Base-by-base conservation (phyloP, 106 monocot genomes). In the Posidonia australis region DNA sequence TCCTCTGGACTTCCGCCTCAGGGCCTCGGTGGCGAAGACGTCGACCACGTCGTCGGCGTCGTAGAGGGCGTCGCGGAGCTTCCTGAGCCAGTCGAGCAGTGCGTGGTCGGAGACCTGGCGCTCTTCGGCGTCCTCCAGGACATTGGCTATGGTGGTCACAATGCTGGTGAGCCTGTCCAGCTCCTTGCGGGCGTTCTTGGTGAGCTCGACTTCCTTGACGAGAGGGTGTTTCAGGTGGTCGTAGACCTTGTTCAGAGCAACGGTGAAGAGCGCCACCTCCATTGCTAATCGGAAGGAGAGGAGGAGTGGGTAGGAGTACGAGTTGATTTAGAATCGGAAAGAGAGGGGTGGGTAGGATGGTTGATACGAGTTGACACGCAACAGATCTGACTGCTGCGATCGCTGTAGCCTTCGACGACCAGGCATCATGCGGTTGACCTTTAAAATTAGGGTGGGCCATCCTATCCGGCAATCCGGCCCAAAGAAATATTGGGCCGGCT, bases 191-290 rank as follows among this genome's bases (percentile, higher is more conserved):
- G 2, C 11, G 23, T 57, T 27, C 24, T 9, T 23, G 9, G 27
- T 25, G 4, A 27, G 27, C 11, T 3, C 11, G 23, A 9, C 18
- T 13, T 25, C 20, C 7, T 28, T 27, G 9, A 25, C 1, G 22
- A 57, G 20, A 13, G 57, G 57, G 14, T 20, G 14, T 57, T 57
- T 57, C 11, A 57, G 57, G 27, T 25, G 25, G 13, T 57, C 57
- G 23, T 57, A 57, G 57, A 57, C 25, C 16, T 57, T 57, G 57
- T 57, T 57, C 25, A 28, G 57, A 21, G 24, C 23, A 21, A 57
- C 27, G 18, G 57, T 13, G 24, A 27, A 5, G 13, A 57, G 13
- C 22, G 4, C 57, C 1, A 25, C 22, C 23, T 57, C 57, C 57
- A 57, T 57, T 46, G n/a, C n/a, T n/a, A n/a, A n/a, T n/a, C n/a